Conservation (phyloP, 1,139 yeast genomes). For the Magnusiomyces paraingens region DNA sequence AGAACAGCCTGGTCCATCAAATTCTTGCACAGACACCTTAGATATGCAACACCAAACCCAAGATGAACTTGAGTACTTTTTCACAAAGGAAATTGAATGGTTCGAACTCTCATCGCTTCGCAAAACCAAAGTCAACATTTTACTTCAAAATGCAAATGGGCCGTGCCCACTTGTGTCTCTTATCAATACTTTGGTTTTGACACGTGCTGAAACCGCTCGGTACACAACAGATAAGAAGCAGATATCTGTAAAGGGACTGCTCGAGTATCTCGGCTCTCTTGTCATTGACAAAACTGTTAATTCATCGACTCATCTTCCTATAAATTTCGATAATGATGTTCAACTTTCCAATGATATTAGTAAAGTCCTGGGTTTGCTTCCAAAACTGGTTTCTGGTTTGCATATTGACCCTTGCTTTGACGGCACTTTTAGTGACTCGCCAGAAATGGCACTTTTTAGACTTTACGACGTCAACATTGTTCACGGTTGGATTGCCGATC, state of each 20-base stretch:
- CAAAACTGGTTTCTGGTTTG: constrained; percentile 64
- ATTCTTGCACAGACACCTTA: too few species aligned
- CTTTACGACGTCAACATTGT: constrained; percentile 42
- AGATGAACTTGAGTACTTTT: constrained; percentile 6
- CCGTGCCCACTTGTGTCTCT: constrained; percentile 89
- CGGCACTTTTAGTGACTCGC: constrained; percentile 51
- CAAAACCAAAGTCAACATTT: constrained; percentile 34
- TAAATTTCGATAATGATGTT: background rate
- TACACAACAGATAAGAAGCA: constrained; percentile 23
- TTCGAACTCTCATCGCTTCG: background rate
- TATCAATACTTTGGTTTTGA: constrained; percentile 52
- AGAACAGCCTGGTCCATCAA: too few species aligned
- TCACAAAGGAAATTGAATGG: constrained; percentile 12
- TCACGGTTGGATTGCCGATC: constrained; percentile 47
- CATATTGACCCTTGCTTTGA: constrained; percentile 66
- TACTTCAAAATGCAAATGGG: constrained; percentile 79
- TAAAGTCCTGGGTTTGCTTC: constrained; percentile 46
- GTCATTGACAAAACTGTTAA: constrained; percentile 28
- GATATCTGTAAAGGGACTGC: constrained; percentile 26
- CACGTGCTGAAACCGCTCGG: constrained; percentile 20
- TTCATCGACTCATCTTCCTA: background rate
- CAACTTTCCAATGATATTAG: constrained; percentile 28
- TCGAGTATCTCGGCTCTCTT: constrained; percentile 33
- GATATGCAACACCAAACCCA: too few species aligned
- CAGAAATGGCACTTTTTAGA: constrained; percentile 41